Conservation (phyloP, 202 grass and related monocot species). For the Carex arenaria region DNA sequence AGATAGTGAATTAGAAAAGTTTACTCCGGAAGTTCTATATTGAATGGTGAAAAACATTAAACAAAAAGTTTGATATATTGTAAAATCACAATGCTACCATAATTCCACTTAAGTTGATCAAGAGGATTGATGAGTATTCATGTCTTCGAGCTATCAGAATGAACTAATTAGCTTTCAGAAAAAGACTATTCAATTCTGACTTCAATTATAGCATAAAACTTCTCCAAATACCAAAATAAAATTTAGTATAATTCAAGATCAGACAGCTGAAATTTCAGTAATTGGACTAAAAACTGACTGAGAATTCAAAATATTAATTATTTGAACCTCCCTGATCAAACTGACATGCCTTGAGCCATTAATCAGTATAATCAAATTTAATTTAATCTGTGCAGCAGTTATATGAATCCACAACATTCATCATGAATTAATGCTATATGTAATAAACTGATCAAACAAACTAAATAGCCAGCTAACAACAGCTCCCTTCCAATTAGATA, state of each 20-base stretch:
- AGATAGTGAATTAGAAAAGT: background rate
- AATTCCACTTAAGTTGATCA: background rate
- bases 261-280: background rate
- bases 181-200: background rate
- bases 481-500: background rate
- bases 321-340: slow-evolving; percentile 5
- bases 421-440: background rate
- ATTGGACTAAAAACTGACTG: background rate
- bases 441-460: background rate
- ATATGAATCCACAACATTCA: background rate
- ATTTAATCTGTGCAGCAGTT: background rate
- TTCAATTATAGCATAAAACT: background rate
- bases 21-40: background rate
- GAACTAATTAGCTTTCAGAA: background rate
- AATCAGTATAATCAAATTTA: background rate
- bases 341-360: background rate
- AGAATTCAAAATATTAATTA: background rate
- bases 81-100: background rate
- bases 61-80: background rate
- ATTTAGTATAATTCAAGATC: background rate
- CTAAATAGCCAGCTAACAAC: background rate
- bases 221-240: background rate
- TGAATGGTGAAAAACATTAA: background rate
- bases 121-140: background rate
- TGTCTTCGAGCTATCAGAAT: background rate